Evolutionary conservation across 2,329 filamentous ascomycete species (phyloP).

Genomic region (Balansia obtecta): DNA sequence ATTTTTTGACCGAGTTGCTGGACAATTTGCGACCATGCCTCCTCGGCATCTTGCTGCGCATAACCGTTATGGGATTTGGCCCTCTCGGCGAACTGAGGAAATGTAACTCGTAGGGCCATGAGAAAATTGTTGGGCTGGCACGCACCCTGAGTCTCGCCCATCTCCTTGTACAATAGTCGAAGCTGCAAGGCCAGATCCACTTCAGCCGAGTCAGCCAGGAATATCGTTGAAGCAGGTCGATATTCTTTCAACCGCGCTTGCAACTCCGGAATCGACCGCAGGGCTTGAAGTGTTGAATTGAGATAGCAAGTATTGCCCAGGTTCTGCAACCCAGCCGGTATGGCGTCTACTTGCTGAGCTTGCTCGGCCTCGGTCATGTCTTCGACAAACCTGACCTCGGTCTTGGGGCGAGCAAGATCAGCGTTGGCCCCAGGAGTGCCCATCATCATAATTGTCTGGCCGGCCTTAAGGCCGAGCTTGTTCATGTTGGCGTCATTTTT

Average conservation of each 20-base stretch:
- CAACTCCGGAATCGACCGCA: constrained; percentile 82
- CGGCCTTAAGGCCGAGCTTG: constrained; percentile 72
- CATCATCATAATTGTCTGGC: constrained; percentile 91
- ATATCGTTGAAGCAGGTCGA: constrained; percentile 15
- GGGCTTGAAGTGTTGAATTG: constrained; percentile 89
- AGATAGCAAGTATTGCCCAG: constrained; percentile 97
- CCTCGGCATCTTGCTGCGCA: constrained; percentile 97
- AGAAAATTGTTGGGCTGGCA: constrained; percentile 77
- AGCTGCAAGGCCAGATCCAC: constrained; percentile 67
- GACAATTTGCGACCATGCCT: constrained; percentile 94
- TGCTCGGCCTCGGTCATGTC: constrained; percentile 95
- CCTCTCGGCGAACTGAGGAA: constrained; percentile 87
- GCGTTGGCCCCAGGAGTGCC: constrained; percentile 63
- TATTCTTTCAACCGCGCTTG: constrained; percentile 63
- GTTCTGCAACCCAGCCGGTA: constrained; percentile 78
- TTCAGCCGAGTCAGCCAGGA: constrained; percentile 35
- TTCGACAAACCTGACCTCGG: constrained; percentile 79
- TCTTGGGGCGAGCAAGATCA: constrained; percentile 58
- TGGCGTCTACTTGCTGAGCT: constrained; percentile 71
- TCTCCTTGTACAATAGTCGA: constrained; percentile 73
- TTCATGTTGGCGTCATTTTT: constrained; percentile 89
- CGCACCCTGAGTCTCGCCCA: constrained; percentile 81
- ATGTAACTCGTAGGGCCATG: constrained; percentile 62
- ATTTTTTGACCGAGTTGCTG: constrained; percentile 71
- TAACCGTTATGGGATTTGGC: constrained; percentile 72